A percentile compares a stretch with the other conserved stretches of the same genome.
phyloP scores from a whole-genome alignment of 2,329 filamentous ascomycete genomes.

The Colletotrichum trifolii region DNA sequence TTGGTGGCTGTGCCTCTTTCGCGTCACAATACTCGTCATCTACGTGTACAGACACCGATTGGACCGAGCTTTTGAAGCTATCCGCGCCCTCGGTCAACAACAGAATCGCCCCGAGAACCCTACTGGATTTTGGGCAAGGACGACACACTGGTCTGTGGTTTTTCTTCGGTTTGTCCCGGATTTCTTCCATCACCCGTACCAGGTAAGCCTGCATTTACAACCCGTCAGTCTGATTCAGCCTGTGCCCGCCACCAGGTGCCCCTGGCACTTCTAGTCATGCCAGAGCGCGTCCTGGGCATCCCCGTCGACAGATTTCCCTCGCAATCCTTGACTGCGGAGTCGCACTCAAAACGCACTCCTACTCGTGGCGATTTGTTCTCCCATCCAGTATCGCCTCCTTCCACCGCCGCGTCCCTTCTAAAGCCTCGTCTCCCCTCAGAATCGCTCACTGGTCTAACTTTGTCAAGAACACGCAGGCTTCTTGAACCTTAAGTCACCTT shows the following conservation, averaged over 20 bases:
- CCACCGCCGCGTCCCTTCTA: conserved; percentile 7
- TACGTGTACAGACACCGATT: too few relatives aligned
- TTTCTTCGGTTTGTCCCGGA: conserved; percentile 30
- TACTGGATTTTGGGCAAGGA: conserved; percentile 15
- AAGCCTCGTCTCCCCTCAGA: conserved; percentile 16
- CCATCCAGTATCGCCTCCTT: neutral
- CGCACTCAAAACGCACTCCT: conserved; percentile 27
- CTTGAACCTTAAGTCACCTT: conserved; percentile 35
- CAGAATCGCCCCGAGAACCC: conserved; percentile 4
- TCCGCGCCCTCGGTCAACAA: neutral
- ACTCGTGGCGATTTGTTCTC: conserved; percentile 30
- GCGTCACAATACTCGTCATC: too few relatives aligned
- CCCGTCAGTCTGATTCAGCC: conserved; percentile 30
- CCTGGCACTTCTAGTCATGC: conserved; percentile 36
- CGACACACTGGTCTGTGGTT: conserved; percentile 36
- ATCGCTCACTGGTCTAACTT: conserved; percentile 22
- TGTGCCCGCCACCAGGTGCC: conserved; percentile 31
- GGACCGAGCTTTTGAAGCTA: too few relatives aligned
- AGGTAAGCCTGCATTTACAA: conserved; percentile 34
- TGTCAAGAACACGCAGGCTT: conserved; percentile 22
- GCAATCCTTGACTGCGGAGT: conserved; percentile 21
- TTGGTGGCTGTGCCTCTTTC: conserved; percentile 24
- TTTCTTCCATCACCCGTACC: conserved; percentile 23
- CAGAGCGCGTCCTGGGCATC: conserved; percentile 17
- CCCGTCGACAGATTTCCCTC: conserved; percentile 16